Conservation (phyloP, 305 asterid genomes). For the Petunia hybrid region DNA sequence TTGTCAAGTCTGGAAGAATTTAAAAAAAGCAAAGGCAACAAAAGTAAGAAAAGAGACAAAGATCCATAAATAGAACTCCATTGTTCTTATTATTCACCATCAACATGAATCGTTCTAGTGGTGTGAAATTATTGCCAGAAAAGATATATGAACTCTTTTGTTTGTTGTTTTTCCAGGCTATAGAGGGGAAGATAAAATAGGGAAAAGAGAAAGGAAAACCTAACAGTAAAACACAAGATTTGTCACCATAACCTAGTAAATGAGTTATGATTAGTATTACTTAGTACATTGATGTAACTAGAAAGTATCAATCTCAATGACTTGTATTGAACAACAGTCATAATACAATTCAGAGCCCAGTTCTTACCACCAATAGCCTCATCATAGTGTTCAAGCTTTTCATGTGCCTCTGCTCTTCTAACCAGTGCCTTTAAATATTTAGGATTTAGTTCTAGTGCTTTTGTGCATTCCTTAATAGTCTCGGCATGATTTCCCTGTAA, state of each 20-base stretch:
- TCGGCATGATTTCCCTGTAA: conserved; percentile 75
- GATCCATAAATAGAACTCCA: neutral
- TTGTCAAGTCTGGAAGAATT: conserved; percentile 69
- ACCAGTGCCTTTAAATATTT: conserved; percentile 68
- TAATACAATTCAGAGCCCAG: neutral
- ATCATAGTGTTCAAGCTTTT: conserved; percentile 82
- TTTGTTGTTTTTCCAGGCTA: neutral
- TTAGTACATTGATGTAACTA: neutral
- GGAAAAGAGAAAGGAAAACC: conserved; percentile 12
- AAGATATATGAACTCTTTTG: neutral
- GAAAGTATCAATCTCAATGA: neutral
- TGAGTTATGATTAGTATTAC: neutral
- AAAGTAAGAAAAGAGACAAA: neutral
- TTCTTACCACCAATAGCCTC: conserved; percentile 80
- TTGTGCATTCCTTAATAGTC: conserved; percentile 79
- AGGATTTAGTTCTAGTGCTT: conserved; percentile 82
- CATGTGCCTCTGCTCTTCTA: conserved; percentile 90
- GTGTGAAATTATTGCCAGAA: neutral
- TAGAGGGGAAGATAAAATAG: neutral
- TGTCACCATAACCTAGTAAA: neutral
- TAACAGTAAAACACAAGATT: neutral
- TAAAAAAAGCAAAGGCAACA: neutral
- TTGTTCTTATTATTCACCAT: neutral
- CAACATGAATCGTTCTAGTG: neutral
- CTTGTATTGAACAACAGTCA: neutral